These are phyloP conservation scores for Rosa chinensis DNA, from an alignment of 306 rosid species.

Conservation along the genomic window DNA sequence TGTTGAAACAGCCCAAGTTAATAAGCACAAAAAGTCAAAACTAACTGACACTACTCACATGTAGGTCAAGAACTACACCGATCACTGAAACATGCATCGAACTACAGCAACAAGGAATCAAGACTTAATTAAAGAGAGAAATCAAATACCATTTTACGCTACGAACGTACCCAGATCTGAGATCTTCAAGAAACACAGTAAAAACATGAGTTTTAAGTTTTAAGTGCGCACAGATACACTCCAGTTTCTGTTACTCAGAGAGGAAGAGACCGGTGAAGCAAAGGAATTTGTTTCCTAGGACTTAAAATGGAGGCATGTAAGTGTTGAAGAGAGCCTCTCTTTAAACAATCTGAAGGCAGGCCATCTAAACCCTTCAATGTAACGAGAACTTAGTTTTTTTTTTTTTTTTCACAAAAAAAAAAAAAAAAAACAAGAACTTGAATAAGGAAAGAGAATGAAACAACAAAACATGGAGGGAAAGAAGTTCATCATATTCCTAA, in stretches of 20 bases:
- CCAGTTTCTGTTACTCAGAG: neutral
- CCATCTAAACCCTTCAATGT: neutral
- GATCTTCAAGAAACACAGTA: neutral
- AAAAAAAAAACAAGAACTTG: neutral
- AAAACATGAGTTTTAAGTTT: neutral
- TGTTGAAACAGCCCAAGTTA: neutral
- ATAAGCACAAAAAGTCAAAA: neutral
- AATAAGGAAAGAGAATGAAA: neutral
- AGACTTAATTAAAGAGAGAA: neutral
- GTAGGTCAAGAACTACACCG: neutral
- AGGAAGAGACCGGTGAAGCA: neutral
- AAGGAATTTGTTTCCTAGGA: neutral
- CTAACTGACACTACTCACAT: neutral
- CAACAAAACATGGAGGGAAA: neutral
- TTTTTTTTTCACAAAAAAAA: too few relatives aligned
- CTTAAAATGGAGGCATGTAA: neutral
- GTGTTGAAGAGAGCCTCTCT: neutral
- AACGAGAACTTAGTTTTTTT: neutral
- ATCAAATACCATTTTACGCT: neutral
- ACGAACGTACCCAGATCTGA: neutral
- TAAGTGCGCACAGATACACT: neutral
- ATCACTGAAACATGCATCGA: neutral
- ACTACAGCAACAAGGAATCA: constrained; percentile 6
- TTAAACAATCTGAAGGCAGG: neutral
- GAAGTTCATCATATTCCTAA: neutral